Percentiles rank a stretch among this genome's conserved stretches.
Evolutionary conservation across 2,329 filamentous ascomycete genomes (phyloP).

Genomic region (Fusarium sarcochroum): DNA sequence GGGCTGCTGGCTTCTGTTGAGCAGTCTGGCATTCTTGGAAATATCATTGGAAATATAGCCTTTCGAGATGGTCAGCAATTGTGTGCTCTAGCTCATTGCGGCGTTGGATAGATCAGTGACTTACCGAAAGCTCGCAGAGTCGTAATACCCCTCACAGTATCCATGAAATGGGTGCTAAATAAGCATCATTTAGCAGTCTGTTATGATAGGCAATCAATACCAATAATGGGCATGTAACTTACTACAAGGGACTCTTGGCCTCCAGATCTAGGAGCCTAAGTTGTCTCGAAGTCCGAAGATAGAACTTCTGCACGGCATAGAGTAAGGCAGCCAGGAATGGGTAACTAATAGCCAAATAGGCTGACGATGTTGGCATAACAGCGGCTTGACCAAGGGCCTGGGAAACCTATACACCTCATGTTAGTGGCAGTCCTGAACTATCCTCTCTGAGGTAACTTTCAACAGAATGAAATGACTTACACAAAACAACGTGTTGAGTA

Average conservation of each 20-base stretch:
- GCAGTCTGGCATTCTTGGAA: conserved; percentile 60
- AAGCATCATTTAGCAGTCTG: neutral
- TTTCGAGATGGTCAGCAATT: too few species aligned
- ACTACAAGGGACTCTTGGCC: conserved; percentile 64
- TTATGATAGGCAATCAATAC: too few species aligned
- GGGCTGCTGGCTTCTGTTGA: conserved; percentile 69
- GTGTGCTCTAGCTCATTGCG: neutral
- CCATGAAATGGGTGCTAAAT: conserved; percentile 63
- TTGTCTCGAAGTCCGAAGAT: conserved; percentile 72
- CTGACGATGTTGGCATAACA: conserved; percentile 60
- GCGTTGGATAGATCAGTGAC: conserved; percentile 35
- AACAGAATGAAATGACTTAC: too few species aligned
- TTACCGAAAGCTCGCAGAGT: conserved; percentile 71
- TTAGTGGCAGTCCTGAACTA: too few species aligned
- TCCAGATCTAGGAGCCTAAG: conserved; percentile 72
- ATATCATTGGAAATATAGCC: conserved; percentile 36
- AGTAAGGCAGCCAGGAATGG: conserved; percentile 62
- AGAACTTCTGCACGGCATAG: conserved; percentile 68
- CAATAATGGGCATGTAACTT: conserved; percentile 5
- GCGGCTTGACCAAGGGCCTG: too few species aligned
- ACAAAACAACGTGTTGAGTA: too few species aligned
- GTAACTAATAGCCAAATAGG: conserved; percentile 63
- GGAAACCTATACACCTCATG: too few species aligned
- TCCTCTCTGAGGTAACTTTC: too few species aligned
- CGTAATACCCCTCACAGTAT: conserved; percentile 66